Evolutionary conservation across 2,329 filamentous ascomycete species (phyloP).

Genomic region (Pseudogymnoascus destructans): DNA sequence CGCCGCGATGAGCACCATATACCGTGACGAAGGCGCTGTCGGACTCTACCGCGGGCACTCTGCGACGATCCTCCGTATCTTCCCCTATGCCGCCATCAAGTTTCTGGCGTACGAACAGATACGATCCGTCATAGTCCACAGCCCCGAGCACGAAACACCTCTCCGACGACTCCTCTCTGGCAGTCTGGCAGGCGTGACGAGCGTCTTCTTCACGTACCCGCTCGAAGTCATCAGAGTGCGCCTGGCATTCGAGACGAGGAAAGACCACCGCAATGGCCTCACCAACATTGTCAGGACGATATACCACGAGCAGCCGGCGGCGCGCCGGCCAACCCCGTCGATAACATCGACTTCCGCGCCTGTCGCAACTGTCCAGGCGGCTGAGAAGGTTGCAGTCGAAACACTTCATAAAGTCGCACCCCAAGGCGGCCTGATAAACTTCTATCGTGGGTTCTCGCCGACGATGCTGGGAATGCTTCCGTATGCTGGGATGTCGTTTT

Average conservation of each 20-base stretch:
- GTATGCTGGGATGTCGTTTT: constrained; percentile 89
- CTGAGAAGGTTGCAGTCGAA: constrained; percentile 29
- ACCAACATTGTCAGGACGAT: constrained; percentile 72
- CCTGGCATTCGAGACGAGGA: constrained; percentile 85
- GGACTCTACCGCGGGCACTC: constrained; percentile 92
- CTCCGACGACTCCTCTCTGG: constrained; percentile 62
- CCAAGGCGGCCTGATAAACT: constrained; percentile 64
- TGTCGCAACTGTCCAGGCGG: constrained; percentile 28
- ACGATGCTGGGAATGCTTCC: constrained; percentile 92
- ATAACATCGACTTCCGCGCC: constrained; percentile 16
- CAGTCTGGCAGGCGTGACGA: constrained; percentile 68
- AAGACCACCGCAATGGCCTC: constrained; percentile 55
- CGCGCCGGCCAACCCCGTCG: constrained; percentile 25
- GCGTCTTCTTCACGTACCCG: constrained; percentile 92
- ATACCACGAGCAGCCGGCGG: constrained; percentile 55
- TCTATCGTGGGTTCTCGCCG: constrained; percentile 86
- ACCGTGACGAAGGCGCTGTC: constrained; percentile 53
- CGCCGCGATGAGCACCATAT: constrained; percentile 75
- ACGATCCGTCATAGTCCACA: constrained; percentile 61
- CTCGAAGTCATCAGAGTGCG: constrained; percentile 87
- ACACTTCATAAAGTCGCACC: constrained; percentile 42
- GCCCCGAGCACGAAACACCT: constrained; percentile 63
- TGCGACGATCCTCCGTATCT: constrained; percentile 84
- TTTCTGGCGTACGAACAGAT: constrained; percentile 98
- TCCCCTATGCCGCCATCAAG: constrained; percentile 95